Evolutionary conservation across 2,329 filamentous ascomycete genomes (phyloP), one percentile per base, ranked within the genome.

Genomic region (Penicillium concentricum): DNA sequence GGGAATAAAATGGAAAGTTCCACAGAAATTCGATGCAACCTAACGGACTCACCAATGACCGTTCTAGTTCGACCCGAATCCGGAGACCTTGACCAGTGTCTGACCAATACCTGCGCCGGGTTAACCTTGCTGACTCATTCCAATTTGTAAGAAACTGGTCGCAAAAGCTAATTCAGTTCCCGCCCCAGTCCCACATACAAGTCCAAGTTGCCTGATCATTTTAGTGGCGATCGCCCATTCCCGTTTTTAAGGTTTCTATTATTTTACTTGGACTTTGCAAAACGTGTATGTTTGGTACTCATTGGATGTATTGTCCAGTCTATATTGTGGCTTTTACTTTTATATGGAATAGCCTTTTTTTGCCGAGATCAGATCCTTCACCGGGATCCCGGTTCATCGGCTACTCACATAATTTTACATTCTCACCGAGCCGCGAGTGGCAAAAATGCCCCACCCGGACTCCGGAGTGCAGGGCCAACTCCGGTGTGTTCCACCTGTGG

Each of bases 11-110:
- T 52, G 18, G 48, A 45, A 45, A 22, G 20, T 46, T 46, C 54
- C 54, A 52, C 49, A 32, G 34, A 56, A 46, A 41, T 34, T 52
- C 48, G 48, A 56, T 46, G 42, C 48, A 45, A 52, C 41, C 15
- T 18, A 20, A 39, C 4, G 13, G 15, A 37, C 30, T 24, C 46
- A 37, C 54, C 54, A 56, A 56, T 56, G 32, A 26, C 20, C 16
- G 53, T 22, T 51, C 44, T 15, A 38, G 24, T 38, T 45, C 34
- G 32, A 34, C 10, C 53, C 47, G 34, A 56, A 38, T 56, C 53
- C 53, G 53, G 53, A 30, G 9, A 18, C 4, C 8, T n/a, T 15
- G 38, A 16, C 34, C 18, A 22, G 13, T 8, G 13, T 9, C 7
- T 32, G 43, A 18, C 46, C 53, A 51, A 44, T 51, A 2, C 10